Base-by-base conservation (phyloP, 805 yeast species). In the Myxozyma kluyveri region DNA sequence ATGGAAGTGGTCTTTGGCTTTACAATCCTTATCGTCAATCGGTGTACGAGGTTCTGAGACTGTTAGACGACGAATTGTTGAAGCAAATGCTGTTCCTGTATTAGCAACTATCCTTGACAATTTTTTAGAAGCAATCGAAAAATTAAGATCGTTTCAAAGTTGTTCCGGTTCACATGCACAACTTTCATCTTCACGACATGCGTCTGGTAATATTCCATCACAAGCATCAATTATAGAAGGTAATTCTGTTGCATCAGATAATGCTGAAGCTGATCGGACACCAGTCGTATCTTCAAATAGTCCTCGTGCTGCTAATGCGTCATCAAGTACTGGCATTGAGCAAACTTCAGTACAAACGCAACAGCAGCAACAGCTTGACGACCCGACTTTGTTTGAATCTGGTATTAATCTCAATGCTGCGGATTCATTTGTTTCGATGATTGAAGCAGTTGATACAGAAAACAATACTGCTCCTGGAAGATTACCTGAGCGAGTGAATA, bases 1-100 rank as follows among this genome's bases (percentile, higher is more conserved):
- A 0, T 91, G 96, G 96, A 91, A 91, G 71, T 91, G 99, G 99
- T 87, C 96, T 4, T 72, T 91, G 49, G 87, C 97, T 0, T 82
- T 93, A 65, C 99, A 91, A 72, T 90, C 97, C 66, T 72, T 91
- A 50, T 95, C 91, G 1, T 76, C 88, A 50, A 82, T 91, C 18
- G 96, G 97, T 12, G 89, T 97, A 1, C 77, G 97, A 60, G 99
- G 99, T 22, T 82, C 95, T 1, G 97, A 90, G 67, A 72, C 75
- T 47, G 87, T 90, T 44, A 75, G 99, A 46, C 82, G 84, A 61
- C 82, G 89, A 62, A 86, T 93, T 5, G 96, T 89, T 7, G 83
- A 86, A 56, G 95, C 97, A 1, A 98, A 97, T 3, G 82, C 89
- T 55, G 78, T 93, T 36, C 96, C 97, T 0, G 81, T 91, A 2